Percentiles rank a stretch among this genome's conserved stretches.
These are phyloP conservation scores for Medicago truncatula DNA, from an alignment of 306 rosid genomes.

Conservation along the genomic window MtrunA17r5.0-ANR NC_053043.1:4213501-4214000, in stretches of 20 bases:
- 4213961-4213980: slow-evolving; percentile 84
- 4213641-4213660: slow-evolving; percentile 63
- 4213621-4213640: slow-evolving; percentile 70
- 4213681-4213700: slow-evolving; percentile 63
- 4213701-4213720: slow-evolving; percentile 65
- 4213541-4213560: slow-evolving; percentile 75
- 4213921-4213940: slow-evolving; percentile 63
- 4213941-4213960: slow-evolving; percentile 58
- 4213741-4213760: slow-evolving; percentile 89
- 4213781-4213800: slow-evolving; percentile 73
- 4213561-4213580: slow-evolving; percentile 60
- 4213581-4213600: slow-evolving; percentile 61
- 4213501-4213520: slow-evolving; percentile 57
- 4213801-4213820: slow-evolving; percentile 68
- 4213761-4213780: slow-evolving; percentile 62
- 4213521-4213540: slow-evolving; percentile 80
- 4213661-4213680: slow-evolving; percentile 71
- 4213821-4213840: slow-evolving; percentile 69
- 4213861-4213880: slow-evolving; percentile 61
- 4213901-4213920: slow-evolving; percentile 60
- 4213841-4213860: slow-evolving; percentile 73
- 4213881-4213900: slow-evolving; percentile 65
- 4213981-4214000: slow-evolving; percentile 69
- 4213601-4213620: slow-evolving; percentile 81
- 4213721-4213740: slow-evolving; percentile 61